phyloP scores from a whole-genome alignment of 139 green algal genomes.

The Coelastrella sp. region DNA sequence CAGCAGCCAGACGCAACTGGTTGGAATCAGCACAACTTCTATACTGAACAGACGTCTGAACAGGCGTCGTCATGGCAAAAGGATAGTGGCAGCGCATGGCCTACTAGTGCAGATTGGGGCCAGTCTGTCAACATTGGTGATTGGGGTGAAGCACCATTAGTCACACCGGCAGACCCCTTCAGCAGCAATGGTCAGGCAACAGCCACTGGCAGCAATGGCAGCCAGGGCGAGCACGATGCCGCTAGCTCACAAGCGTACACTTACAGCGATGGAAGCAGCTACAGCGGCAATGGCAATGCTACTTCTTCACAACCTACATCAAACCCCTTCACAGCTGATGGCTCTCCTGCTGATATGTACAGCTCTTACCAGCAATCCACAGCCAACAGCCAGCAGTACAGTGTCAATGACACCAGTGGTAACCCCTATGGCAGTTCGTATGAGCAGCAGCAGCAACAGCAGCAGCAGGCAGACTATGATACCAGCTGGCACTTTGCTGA shows the following conservation, averaged over 20 bases:
- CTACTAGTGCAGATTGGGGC: slow-evolving; percentile 17
- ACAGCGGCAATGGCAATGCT: background rate
- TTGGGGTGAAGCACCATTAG: slow-evolving; percentile 20
- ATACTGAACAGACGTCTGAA: no score
- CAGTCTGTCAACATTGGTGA: background rate
- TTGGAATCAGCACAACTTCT: background rate
- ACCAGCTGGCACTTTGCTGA: background rate
- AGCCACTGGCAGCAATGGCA: background rate
- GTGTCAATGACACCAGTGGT: no score
- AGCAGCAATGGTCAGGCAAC: slow-evolving; percentile 1
- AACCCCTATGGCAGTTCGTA: no score
- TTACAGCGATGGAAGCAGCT: background rate
- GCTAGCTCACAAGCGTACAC: no score
- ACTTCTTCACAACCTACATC: no score
- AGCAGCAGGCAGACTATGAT: no score
- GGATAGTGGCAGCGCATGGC: background rate
- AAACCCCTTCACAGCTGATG: no score
- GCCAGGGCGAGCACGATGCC: no score
- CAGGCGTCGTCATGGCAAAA: no score
- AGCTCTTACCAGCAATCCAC: no score
- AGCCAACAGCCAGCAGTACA: no score
- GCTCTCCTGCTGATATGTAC: no score
- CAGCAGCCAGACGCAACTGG: background rate
- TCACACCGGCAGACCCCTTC: background rate
- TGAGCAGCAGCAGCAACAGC: slow-evolving; percentile 1